Conservation (phyloP, 2,329 filamentous ascomycete genomes). For the Aureobasidium lini region DNA sequence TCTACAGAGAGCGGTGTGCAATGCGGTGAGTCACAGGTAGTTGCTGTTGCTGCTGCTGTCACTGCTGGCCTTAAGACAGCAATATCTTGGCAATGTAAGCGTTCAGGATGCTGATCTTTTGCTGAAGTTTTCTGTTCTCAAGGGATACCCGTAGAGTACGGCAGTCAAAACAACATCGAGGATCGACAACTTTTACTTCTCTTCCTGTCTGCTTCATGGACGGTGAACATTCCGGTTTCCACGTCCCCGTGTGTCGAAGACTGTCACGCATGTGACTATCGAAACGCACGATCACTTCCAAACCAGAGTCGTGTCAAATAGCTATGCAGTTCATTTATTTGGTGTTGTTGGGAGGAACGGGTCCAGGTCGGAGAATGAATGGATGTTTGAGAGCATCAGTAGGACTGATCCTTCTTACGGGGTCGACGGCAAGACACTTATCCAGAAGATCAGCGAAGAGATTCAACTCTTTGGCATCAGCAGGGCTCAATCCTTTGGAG, state of each 20-base stretch:
- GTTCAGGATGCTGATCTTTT: conserved; percentile 5
- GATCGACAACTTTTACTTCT: not conserved
- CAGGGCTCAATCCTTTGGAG: conserved; percentile 64
- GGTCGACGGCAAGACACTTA: conserved; percentile 79
- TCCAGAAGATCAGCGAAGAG: conserved; percentile 83
- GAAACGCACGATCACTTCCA: not conserved
- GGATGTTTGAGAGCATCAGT: conserved; percentile 80
- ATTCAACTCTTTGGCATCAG: conserved; percentile 68
- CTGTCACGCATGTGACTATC: too few relatives aligned
- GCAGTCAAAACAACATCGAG: not conserved
- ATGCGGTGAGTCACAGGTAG: not conserved
- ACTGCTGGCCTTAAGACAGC: conserved; percentile 6
- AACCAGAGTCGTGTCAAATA: not conserved
- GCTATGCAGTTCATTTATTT: not conserved
- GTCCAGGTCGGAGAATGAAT: conserved; percentile 57
- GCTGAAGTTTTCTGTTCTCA: not conserved
- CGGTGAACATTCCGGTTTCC: not conserved
- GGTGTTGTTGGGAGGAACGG: conserved; percentile 1
- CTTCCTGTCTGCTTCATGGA: not conserved
- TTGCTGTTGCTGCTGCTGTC: not conserved
- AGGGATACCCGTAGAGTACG: not conserved
- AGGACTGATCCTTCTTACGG: conserved; percentile 84
- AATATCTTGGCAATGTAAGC: conserved; percentile 12
- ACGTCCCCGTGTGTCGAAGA: too few relatives aligned
- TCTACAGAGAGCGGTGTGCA: not conserved